A percentile compares a stretch with the other conserved stretches of the same genome.
phyloP scores from a whole-genome alignment of 345 rosid species.

The Arabidopsis arenosa region DNA sequence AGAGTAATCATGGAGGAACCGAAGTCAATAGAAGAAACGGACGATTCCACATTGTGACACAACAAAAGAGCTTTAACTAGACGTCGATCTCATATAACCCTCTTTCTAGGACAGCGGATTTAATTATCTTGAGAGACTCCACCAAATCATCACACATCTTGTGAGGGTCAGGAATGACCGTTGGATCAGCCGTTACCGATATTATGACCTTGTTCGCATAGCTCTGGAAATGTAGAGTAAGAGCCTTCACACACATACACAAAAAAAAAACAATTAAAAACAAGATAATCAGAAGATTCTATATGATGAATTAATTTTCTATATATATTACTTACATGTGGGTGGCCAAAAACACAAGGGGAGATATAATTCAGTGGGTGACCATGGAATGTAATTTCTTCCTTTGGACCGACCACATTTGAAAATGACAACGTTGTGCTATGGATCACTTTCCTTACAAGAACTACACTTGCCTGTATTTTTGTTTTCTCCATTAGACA shows the following conservation, averaged over 20 bases:
- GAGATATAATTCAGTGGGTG: conserved; percentile 66
- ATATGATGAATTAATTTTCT: conserved; percentile 16
- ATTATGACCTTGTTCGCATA: conserved; percentile 66
- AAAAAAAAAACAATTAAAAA: background rate
- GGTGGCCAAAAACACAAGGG: conserved; percentile 67
- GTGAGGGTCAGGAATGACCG: conserved; percentile 71
- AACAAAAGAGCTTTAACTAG: conserved; percentile 22
- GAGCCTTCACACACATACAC: conserved; percentile 53
- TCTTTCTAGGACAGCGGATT: conserved; percentile 47
- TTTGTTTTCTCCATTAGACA: background rate
- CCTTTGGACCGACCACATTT: conserved; percentile 61
- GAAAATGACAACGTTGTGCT: conserved; percentile 60
- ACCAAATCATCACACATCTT: conserved; percentile 62
- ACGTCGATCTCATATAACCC: conserved; percentile 40
- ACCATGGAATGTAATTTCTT: conserved; percentile 67
- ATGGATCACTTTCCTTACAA: conserved; percentile 59
- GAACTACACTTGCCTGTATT: conserved; percentile 53
- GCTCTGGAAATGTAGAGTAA: conserved; percentile 84
- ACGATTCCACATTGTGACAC: background rate
- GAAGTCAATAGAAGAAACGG: background rate
- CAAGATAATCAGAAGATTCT: background rate
- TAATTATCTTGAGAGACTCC: conserved; percentile 63
- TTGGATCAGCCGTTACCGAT: conserved; percentile 67
- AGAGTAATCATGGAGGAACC: conserved; percentile 8
- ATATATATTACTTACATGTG: conserved; percentile 53